Evolutionary conservation across 495 filamentous ascomycete genomes (phyloP).

Genomic region (Hamigera avellanea): DNA sequence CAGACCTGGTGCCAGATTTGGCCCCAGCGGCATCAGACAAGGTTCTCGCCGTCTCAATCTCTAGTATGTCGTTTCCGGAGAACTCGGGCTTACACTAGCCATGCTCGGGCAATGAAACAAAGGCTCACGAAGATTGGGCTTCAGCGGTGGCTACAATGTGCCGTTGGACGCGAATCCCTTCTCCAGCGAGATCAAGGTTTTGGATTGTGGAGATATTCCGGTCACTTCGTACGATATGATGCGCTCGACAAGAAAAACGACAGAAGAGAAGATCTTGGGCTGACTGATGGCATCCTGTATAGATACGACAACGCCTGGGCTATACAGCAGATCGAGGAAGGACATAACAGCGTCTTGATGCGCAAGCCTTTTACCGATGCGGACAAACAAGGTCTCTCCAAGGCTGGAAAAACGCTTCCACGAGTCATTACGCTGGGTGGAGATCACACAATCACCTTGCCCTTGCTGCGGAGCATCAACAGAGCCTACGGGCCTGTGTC

Average conservation of each 20-base stretch:
- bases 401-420: conserved; percentile 44
- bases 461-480: conserved; percentile 52
- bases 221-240: conserved; percentile 45
- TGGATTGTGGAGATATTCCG: conserved; percentile 70
- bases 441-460: conserved; percentile 54
- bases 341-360: conserved; percentile 42
- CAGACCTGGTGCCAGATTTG: conserved; percentile 74
- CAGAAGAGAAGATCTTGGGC: no score
- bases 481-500: conserved; percentile 53
- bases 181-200: conserved; percentile 49
- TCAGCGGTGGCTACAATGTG: conserved; percentile 54
- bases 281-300: no score
- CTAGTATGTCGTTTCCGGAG: conserved; percentile 41
- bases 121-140: conserved; percentile 42
- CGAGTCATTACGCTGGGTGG: conserved; percentile 59
- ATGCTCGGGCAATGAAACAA: conserved; percentile 6
- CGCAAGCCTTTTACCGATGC: conserved; percentile 36
- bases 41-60: conserved; percentile 61
- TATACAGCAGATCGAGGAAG: conserved; percentile 62
- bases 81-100: neutral
- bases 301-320: conserved; percentile 63
- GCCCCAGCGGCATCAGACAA: conserved; percentile 70
- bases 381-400: conserved; percentile 36
- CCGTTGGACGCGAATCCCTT: conserved; percentile 51
- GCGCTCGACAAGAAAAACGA: no score